A percentile compares a stretch with the other conserved stretches of the same genome.
Conservation (phyloP, 192 early-diverging fungal genomes). For the Chytriomyces confervae region DNA sequence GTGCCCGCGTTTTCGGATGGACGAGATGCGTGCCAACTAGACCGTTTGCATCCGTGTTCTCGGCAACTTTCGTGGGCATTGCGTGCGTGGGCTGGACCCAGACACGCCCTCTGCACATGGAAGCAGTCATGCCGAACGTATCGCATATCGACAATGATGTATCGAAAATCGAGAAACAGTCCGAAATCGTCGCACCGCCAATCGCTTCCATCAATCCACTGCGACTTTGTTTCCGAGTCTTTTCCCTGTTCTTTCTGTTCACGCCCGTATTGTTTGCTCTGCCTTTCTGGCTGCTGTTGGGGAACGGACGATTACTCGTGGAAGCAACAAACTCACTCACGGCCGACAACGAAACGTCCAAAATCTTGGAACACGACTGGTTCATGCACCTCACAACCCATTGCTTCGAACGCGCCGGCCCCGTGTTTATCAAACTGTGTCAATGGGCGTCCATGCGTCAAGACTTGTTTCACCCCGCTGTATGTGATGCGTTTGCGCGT, state of each 20-base stretch:
- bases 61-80: no score
- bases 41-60: no score
- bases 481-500: slow-evolving; percentile 76
- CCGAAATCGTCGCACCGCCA: no score
- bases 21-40: no score
- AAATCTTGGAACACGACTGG: slow-evolving; percentile 8
- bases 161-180: no score
- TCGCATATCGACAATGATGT: no score
- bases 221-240: background rate
- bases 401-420: slow-evolving; percentile 84
- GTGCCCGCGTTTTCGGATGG: no score
- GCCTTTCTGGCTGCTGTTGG: slow-evolving; percentile 51
- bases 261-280: slow-evolving; percentile 65
- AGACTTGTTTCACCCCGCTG: slow-evolving; percentile 81
- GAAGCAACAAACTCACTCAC: background rate
- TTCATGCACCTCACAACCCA: slow-evolving; percentile 27
- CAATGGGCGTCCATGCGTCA: slow-evolving; percentile 93
- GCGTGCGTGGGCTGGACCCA: no score
- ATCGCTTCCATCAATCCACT: no score
- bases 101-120: no score
- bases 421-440: slow-evolving; percentile 89
- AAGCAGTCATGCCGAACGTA: no score
- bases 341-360: background rate
- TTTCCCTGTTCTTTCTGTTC: slow-evolving; percentile 64
- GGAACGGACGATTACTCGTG: slow-evolving; percentile 1